Evolutionary conservation across 495 filamentous ascomycete genomes (phyloP).

Genomic region (Staphylotrichum longicolle): DNA sequence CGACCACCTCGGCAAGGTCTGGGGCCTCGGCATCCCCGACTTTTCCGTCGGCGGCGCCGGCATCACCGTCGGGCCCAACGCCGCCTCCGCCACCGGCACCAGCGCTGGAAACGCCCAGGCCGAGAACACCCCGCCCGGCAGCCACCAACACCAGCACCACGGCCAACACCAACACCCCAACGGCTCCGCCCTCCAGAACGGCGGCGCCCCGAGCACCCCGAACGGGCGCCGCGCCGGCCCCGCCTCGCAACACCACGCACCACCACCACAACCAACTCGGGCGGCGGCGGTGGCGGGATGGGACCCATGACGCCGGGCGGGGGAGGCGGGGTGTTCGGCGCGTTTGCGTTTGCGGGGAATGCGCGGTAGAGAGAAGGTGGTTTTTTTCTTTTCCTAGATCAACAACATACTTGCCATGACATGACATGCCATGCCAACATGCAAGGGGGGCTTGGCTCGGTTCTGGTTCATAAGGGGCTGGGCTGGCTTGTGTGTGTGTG

Average conservation of each 20-base stretch:
- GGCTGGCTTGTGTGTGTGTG: background rate
- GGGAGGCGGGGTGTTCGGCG: slow-evolving; percentile 61
- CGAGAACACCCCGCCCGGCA: slow-evolving; percentile 41
- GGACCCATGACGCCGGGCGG: slow-evolving; percentile 68
- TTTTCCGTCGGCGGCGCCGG: slow-evolving; percentile 48
- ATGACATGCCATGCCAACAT: too few relatives aligned
- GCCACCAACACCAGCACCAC: slow-evolving; percentile 28
- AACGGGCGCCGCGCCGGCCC: slow-evolving; percentile 55
- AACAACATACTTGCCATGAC: too few relatives aligned
- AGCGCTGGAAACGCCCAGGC: slow-evolving; percentile 19
- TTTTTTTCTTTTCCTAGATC: too few relatives aligned
- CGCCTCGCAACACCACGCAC: slow-evolving; percentile 51
- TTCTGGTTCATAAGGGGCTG: too few relatives aligned
- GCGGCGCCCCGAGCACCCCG: slow-evolving; percentile 70
- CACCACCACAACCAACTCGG: background rate
- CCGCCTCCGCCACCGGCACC: slow-evolving; percentile 21
- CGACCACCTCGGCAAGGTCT: slow-evolving; percentile 80
- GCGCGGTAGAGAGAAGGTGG: slow-evolving; percentile 7
- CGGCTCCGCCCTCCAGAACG: slow-evolving; percentile 31
- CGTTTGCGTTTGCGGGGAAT: slow-evolving; percentile 49
- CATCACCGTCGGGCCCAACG: slow-evolving; percentile 38
- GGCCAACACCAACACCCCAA: slow-evolving; percentile 27
- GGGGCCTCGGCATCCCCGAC: slow-evolving; percentile 65
- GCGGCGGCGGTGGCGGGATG: slow-evolving; percentile 38
- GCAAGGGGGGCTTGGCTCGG: too few relatives aligned